Evolutionary conservation across 257 asterid species (phyloP), one percentile per base, ranked within the genome.

Genomic region (Salvia splendens): DNA sequence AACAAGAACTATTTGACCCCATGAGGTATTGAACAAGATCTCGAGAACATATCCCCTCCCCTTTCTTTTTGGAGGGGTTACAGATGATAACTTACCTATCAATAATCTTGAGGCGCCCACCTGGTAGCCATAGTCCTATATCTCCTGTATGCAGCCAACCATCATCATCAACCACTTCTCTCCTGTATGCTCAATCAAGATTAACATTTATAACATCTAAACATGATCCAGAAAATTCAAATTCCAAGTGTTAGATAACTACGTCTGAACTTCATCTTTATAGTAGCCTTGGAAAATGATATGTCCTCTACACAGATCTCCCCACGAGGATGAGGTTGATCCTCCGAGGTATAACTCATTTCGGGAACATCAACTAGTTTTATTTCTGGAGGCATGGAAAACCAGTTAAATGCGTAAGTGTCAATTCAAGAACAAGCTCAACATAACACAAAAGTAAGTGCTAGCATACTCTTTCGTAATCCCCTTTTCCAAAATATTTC

Each of bases 261-360:
- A 93, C 99, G 95, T 88, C 55, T 90, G 95, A 75, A 76, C 74
- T 79, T 88, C 96, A 77, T 93, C 99, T 81, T 88, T 90, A 80
- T 72, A 93, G 77, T 93, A 93, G 82, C 97, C 96, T 78, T 74
- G 85, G 83, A 93, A 93, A 43, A 88, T 54, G 63, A 72, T 90
- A 75, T 89, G 98, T 16, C 98, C 98, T 79, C 98, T 84, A 90
- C 90, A 76, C 98, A 93, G 77, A 93, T 90, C 89, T 93, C 98
- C 55, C 98, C 98, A 36, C 98, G 96, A 56, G 97, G 98, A 80
- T 88, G 79, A 53, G 98, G 98, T 73, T 76, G 84, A 90, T 93
- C 98, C 79, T 79, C 89, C 17, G 95, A 85, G 28, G 98, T 89
- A 78, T 93, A 93, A 76, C 84, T 89, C 98, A 93, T 93, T 80